Evolutionary conservation across 73 alveolate genomes (phyloP), one percentile per base, ranked within the genome.

Genomic region (Breviolum minutum): DNA sequence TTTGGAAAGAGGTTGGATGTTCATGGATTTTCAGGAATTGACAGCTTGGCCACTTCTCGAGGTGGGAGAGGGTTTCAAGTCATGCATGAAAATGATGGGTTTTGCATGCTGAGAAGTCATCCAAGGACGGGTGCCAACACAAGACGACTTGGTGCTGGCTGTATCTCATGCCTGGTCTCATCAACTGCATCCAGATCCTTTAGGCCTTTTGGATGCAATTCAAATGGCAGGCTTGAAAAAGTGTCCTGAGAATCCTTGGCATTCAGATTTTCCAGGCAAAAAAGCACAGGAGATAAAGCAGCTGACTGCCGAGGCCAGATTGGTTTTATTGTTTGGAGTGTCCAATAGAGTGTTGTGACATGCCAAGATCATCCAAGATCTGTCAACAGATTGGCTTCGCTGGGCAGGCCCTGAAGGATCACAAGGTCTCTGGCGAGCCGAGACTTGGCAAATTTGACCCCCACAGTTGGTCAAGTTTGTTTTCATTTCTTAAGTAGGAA

Each of bases 111-210:
- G 73, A 61, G 17, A 20, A 61, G 24, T 19, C 27, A 22, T 19
- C 96, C 14, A 29, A 90, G 96, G 96, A 70, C 32, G 63, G 63
- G 87, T 54, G 87, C 96, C 96, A 8, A 90, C 96, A 8, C 62
- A 71, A 24, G 80, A 90, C n/a, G 96, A 90, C 26, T 54, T 90
- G 87, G 96, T 90, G 86, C 96, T 90, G 32, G 96, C 96, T 6
- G 96, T 90, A 32, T 90, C 96, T 29, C 96, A 90, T 40, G 96
- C 96, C 63, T 90, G 96, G 96, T 90, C 96, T 10, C 96, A 90
- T 62, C 96, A 90, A 87, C 87, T 90, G 83, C 96, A 90, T 70
- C 96, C 96, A 4, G 96, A 90, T 48, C 96, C 96, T 20, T 77
- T 90, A 76, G 96, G 96, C 74, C 22, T 20, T 76, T 90, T 32